These are phyloP conservation scores for Sanghuangporus weigelae DNA, from an alignment of 1,284 basidiomycete genomes.

Conservation along the genomic window DNA sequence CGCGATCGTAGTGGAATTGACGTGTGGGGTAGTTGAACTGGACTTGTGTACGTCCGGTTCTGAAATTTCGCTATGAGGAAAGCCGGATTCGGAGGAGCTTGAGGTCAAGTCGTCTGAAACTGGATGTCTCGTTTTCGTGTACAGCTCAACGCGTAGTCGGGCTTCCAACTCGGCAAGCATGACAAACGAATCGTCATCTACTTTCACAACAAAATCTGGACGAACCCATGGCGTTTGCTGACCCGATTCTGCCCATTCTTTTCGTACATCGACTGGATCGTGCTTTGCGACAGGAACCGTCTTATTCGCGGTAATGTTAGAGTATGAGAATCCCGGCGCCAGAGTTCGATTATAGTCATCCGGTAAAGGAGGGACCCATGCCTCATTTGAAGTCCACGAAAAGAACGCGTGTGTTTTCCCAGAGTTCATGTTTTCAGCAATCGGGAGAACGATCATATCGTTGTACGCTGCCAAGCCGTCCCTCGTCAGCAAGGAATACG, in stretches of 20 bases:
- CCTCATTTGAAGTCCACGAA: slow-evolving; percentile 85
- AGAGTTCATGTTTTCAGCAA: slow-evolving; percentile 87
- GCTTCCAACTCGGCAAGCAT: slow-evolving; percentile 92
- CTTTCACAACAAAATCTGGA: slow-evolving; percentile 88
- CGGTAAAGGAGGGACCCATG: slow-evolving; percentile 83
- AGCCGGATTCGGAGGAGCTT: background rate
- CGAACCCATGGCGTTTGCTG: slow-evolving; percentile 58
- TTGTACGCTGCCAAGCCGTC: slow-evolving; percentile 61
- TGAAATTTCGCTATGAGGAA: slow-evolving; percentile 15
- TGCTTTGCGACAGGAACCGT: slow-evolving; percentile 55
- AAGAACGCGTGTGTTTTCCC: slow-evolving; percentile 87
- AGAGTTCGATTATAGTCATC: slow-evolving; percentile 36
- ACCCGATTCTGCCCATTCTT: slow-evolving; percentile 39
- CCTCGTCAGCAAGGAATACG: background rate
- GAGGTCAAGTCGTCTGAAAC: slow-evolving; percentile 10
- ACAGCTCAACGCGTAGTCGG: slow-evolving; percentile 71
- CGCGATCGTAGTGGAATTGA: slow-evolving; percentile 6
- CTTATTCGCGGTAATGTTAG: slow-evolving; percentile 45
- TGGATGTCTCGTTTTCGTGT: slow-evolving; percentile 25
- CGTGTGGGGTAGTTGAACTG: slow-evolving; percentile 5
- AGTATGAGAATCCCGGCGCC: slow-evolving; percentile 50
- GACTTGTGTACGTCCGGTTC: slow-evolving; percentile 10
- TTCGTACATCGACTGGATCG: slow-evolving; percentile 54
- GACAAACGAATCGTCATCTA: slow-evolving; percentile 91
- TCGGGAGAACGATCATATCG: slow-evolving; percentile 83